Percentiles rank a stretch among this genome's conserved stretches.
Conservation (phyloP, 225 moss, liverwort and hornwort species). For the Climacium dendroides region DNA sequence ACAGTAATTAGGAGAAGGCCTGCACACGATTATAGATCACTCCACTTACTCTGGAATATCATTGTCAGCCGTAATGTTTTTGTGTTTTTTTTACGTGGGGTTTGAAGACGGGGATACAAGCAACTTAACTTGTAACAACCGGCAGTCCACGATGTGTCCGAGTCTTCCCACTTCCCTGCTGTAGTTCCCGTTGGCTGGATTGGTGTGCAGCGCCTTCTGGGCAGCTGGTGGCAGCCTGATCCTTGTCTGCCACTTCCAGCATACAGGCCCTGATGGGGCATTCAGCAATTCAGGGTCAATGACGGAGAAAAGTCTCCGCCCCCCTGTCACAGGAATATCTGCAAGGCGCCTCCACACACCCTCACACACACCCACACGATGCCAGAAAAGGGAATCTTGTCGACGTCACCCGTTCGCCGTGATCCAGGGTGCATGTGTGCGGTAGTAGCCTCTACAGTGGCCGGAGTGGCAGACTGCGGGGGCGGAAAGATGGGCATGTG, state of each 20-base stretch:
- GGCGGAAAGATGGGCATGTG: not conserved
- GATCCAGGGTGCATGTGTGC: constrained; percentile 10
- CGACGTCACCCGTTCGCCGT: constrained; percentile 8
- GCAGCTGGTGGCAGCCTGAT: not conserved
- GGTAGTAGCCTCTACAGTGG: constrained; percentile 2
- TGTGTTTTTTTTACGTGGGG: not conserved
- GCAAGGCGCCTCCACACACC: not conserved
- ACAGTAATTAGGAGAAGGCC: not conserved
- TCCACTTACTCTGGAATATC: not conserved
- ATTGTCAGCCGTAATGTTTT: not conserved
- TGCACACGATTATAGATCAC: not conserved
- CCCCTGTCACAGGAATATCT: constrained; percentile 9
- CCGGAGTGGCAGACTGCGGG: constrained; percentile 2
- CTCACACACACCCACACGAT: constrained; percentile 15
- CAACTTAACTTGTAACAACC: not conserved
- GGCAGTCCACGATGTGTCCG: not conserved
- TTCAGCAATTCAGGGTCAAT: not conserved
- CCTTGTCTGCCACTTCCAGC: constrained; percentile 21
- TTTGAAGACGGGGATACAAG: not conserved
- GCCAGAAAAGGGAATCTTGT: constrained; percentile 9
- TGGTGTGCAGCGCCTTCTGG: not conserved
- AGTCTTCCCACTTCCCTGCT: not conserved
- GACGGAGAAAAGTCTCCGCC: constrained; percentile 10
- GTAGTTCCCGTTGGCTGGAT: not conserved
- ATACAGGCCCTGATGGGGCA: not conserved